Base-by-base conservation (phyloP, 2,329 filamentous ascomycete species). In the Hypoxylon sp. region DNA sequence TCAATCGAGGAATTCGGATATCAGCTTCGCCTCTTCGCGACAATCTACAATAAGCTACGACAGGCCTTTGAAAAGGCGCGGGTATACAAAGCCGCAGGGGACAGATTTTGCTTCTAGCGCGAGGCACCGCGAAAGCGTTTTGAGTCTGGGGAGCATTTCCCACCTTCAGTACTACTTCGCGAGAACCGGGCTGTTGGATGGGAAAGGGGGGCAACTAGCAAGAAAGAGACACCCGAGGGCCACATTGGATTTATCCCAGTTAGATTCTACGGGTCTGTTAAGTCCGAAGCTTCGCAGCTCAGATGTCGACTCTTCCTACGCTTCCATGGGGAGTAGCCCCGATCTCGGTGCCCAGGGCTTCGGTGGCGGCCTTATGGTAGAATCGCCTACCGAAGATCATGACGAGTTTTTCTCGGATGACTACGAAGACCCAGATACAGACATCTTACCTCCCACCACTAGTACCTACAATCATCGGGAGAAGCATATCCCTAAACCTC, bases 141-240 rank as follows among this genome's bases (percentile, higher is more conserved):
- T 97, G 83, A 96, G 91, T 67, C 75, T 99, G 56, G 94, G 94
- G 45, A 97, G 92, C 72, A 99, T 99, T 64, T 91, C 92, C 47
- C 94, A 99, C 75, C 78, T 99, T 67, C 94, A 99, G 72, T 96
- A 97, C 74, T 99, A 97, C 74, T 99, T 99, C 75, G 93, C 94
- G 25, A 82, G 94, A 52, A 99, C 94, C 0, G 94, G 94, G 4
- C 75, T 99, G 58, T 75, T 99, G 40, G 94, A 99, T 67, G 91
- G 93, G 48, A 97, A 97, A 69, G 93, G 92, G 25, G 94, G 85
- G 44, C 89, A 95, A 69, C 75, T 95, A 51, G 87, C 89, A 15
- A 88, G 88, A 64, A 88, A 87, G 69, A 86, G 82, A 66, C 80
- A 85, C 60, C 78, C 78, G 55, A 82, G 74, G 11, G 78, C 75